Conservation (phyloP, 345 rosid genomes). For the Arabis hirsuta region DNA sequence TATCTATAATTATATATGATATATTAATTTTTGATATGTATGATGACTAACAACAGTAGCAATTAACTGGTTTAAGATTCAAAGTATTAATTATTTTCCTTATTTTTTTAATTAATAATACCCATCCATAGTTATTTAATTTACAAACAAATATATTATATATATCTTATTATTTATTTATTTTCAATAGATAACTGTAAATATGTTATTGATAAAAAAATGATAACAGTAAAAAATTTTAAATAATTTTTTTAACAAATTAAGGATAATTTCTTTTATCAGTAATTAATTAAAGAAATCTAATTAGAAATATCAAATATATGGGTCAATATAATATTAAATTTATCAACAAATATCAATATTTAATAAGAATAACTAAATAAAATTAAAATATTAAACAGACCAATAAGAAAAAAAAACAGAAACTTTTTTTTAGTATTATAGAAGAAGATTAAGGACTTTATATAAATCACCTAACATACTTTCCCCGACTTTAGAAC, state of each 20-base stretch:
- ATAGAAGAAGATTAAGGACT: neutral
- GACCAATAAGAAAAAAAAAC: neutral
- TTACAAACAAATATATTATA: too few relatives aligned
- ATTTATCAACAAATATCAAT: neutral
- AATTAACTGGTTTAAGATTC: too few relatives aligned
- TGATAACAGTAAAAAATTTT: neutral
- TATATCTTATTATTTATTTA: too few relatives aligned
- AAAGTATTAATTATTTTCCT: too few relatives aligned
- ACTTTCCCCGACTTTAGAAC: slow-evolving; percentile 15
- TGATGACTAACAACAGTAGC: too few relatives aligned
- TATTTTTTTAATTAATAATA: too few relatives aligned
- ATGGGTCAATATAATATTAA: neutral
- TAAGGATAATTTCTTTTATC: neutral
- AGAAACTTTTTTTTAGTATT: neutral
- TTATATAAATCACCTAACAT: slow-evolving; percentile 18
- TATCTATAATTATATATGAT: too few relatives aligned
- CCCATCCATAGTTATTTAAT: too few relatives aligned
- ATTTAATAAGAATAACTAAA: neutral
- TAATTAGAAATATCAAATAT: neutral
- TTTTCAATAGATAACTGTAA: too few relatives aligned
- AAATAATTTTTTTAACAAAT: neutral
- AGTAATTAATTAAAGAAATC: neutral
- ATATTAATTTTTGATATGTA: too few relatives aligned
- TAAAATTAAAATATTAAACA: neutral
- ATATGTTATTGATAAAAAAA: too few relatives aligned